These are phyloP conservation scores for Podospora didyma DNA, from an alignment of 495 filamentous ascomycete genomes.

Conservation along the genomic window DNA sequence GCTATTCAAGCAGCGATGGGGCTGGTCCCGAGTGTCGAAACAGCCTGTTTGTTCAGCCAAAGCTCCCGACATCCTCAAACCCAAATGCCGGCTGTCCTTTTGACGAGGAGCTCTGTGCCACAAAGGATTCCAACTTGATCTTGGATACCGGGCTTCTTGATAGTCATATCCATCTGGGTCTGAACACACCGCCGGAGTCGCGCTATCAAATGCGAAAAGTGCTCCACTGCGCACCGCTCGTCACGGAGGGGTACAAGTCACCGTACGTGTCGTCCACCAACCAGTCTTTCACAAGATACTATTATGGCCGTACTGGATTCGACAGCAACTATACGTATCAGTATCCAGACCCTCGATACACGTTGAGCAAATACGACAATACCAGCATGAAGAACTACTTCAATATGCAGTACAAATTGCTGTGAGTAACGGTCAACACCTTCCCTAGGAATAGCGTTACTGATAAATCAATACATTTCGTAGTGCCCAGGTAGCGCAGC, in stretches of 20 bases:
- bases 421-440: too few relatives aligned
- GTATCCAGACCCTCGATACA: background rate
- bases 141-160: constrained; percentile 18
- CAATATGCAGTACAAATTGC: background rate
- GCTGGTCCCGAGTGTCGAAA: background rate
- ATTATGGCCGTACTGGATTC: background rate
- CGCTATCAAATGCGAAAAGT: constrained; percentile 7
- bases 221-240: constrained; percentile 18
- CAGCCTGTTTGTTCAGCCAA: background rate
- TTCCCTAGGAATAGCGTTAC: too few relatives aligned
- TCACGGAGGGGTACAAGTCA: constrained; percentile 1
- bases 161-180: constrained; percentile 15
- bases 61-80: constrained; percentile 5
- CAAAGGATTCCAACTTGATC: constrained; percentile 5
- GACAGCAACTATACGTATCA: background rate
- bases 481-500: too few relatives aligned
- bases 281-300: constrained; percentile 6
- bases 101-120: constrained; percentile 9
- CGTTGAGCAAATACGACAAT: background rate
- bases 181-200: constrained; percentile 14
- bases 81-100: constrained; percentile 20
- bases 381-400: background rate
- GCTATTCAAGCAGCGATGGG: background rate
- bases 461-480: too few relatives aligned
- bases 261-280: background rate